Evolutionary conservation across 73 alveolate species (phyloP).

Genomic region (Halteria grandinella): DNA sequence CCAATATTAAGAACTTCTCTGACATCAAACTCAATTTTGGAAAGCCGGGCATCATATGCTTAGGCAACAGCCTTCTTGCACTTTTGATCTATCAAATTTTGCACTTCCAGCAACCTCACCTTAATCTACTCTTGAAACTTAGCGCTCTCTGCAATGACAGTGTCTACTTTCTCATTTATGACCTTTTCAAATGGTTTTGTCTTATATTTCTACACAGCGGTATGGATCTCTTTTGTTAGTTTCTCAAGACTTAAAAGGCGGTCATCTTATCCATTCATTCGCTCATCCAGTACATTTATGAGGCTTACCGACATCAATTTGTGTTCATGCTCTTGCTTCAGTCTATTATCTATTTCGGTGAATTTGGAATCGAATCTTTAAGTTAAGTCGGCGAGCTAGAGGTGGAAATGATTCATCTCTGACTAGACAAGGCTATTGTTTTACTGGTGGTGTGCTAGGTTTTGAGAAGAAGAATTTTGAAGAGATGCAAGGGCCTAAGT

Average conservation of each 20-base stretch:
- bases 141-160: background rate
- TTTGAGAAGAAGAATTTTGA: too few relatives aligned
- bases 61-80: constrained; percentile 17
- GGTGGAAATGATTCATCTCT: too few relatives aligned
- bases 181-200: constrained; percentile 12
- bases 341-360: background rate
- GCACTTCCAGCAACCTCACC: constrained; percentile 10
- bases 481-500: too few relatives aligned
- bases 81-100: constrained; percentile 29
- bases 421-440: too few relatives aligned
- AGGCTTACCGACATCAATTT: background rate
- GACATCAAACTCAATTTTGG: constrained; percentile 18
- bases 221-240: constrained; percentile 16
- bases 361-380: background rate
- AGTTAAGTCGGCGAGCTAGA: too few relatives aligned
- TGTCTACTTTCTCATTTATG: background rate
- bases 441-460: too few relatives aligned
- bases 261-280: constrained; percentile 7
- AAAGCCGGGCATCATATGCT: constrained; percentile 3
- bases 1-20: background rate
- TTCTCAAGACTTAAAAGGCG: background rate
- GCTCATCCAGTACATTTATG: constrained; percentile 6
- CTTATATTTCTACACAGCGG: constrained; percentile 20
- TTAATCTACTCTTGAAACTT: constrained; percentile 17
- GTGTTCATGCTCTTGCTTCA: constrained; percentile 18